phyloP scores from a whole-genome alignment of 495 filamentous ascomycete species.

The Penicillium pulvis region DNA sequence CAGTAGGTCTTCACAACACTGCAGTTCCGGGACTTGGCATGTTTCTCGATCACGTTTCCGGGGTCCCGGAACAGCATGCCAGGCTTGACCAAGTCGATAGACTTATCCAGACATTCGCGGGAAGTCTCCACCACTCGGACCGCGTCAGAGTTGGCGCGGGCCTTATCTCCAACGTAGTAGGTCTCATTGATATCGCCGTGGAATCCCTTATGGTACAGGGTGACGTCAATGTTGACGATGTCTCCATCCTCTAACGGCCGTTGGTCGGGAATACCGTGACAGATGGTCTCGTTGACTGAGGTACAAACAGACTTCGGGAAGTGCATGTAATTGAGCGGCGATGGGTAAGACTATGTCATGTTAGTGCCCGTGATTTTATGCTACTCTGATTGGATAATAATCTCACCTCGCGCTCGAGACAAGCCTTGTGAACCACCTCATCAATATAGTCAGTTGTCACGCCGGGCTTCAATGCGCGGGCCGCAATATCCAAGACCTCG shows the following conservation, averaged over 20 bases:
- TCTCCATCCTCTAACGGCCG: slow-evolving; percentile 79
- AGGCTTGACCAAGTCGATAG: slow-evolving; percentile 83
- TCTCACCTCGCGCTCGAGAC: slow-evolving; percentile 82
- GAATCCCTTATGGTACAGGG: slow-evolving; percentile 82
- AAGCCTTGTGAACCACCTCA: slow-evolving; percentile 93
- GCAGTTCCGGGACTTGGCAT: slow-evolving; percentile 75
- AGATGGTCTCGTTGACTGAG: slow-evolving; percentile 94
- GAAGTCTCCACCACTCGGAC: slow-evolving; percentile 85
- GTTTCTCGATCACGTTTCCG: slow-evolving; percentile 82
- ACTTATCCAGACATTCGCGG: slow-evolving; percentile 77
- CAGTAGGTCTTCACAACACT: slow-evolving; percentile 89
- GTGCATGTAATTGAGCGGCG: slow-evolving; percentile 90
- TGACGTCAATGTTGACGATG: slow-evolving; percentile 88
- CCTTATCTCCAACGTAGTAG: slow-evolving; percentile 83
- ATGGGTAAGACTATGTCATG: slow-evolving; percentile 81
- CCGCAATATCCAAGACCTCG: slow-evolving; percentile 93
- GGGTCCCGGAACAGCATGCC: slow-evolving; percentile 84
- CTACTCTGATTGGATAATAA: neutral
- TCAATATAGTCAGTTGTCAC: slow-evolving; percentile 97
- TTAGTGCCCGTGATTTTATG: neutral
- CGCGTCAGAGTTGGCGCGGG: slow-evolving; percentile 70
- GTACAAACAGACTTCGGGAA: slow-evolving; percentile 99
- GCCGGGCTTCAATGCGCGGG: slow-evolving; percentile 76
- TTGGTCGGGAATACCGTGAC: slow-evolving; percentile 87
- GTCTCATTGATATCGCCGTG: slow-evolving; percentile 92